A percentile compares a stretch with the other conserved stretches of the same genome.
These are phyloP conservation scores for Erucastrum elatum DNA, from an alignment of 345 rosid species.

Conservation along the genomic window DNA sequence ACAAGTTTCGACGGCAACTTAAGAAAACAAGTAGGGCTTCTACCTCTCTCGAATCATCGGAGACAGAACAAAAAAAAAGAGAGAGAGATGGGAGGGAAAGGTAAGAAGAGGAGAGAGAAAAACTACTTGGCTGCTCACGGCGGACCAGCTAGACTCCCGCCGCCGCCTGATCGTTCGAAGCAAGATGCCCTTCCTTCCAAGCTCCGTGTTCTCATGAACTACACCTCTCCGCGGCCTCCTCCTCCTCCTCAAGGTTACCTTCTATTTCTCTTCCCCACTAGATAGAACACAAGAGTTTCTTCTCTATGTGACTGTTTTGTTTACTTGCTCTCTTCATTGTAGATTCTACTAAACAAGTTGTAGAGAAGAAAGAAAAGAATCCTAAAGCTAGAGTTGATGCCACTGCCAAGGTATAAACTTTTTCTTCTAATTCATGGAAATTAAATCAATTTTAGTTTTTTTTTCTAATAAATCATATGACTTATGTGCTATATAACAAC, in stretches of 20 bases:
- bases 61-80: neutral
- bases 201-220: conserved; percentile 75
- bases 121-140: conserved; percentile 86
- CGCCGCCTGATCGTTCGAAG: conserved; percentile 76
- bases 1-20: neutral
- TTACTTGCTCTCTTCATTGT: neutral
- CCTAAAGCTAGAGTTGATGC: conserved; percentile 6
- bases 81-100: conserved; percentile 79
- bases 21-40: conserved; percentile 22
- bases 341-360: conserved; percentile 30
- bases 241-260: conserved; percentile 39
- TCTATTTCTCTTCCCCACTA: neutral
- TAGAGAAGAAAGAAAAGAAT: conserved; percentile 27
- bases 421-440: neutral
- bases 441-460: neutral
- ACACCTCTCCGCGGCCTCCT: conserved; percentile 38
- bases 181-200: conserved; percentile 79
- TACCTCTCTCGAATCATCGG: neutral
- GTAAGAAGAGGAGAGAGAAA: conserved; percentile 76
- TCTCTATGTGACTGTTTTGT: neutral
- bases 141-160: conserved; percentile 68
- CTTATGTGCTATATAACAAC: neutral
- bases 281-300: neutral
- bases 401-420: conserved; percentile 11
- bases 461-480: too few relatives aligned